Percentiles rank a stretch among this genome's conserved stretches.
Conservation (phyloP, 441 rosid species). For the Dalechampia spathulata region DNA sequence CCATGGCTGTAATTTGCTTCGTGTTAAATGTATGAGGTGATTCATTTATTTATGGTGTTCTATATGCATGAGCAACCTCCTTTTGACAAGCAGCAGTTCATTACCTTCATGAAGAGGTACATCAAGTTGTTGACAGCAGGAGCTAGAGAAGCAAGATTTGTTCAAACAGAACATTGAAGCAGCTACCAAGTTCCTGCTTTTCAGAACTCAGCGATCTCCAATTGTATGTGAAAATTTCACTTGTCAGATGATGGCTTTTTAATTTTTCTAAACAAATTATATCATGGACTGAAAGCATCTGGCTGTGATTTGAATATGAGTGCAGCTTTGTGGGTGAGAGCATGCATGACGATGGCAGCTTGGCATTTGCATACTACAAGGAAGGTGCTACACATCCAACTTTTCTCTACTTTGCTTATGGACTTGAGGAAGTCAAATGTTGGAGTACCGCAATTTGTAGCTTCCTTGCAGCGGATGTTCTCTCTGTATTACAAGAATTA, state of each 20-base stretch:
- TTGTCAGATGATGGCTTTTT: neutral
- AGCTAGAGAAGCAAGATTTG: slow-evolving; percentile 36
- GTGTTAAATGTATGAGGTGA: no score
- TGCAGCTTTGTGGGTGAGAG: slow-evolving; percentile 92
- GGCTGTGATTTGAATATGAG: neutral
- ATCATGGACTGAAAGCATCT: neutral
- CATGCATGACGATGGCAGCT: slow-evolving; percentile 54
- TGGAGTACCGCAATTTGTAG: no score
- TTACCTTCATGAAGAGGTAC: slow-evolving; percentile 51
- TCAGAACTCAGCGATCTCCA: slow-evolving; percentile 75
- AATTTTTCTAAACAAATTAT: slow-evolving; percentile 44
- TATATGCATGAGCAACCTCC: slow-evolving; percentile 74
- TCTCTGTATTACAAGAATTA: no score
- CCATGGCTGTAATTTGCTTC: no score
- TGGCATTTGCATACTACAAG: slow-evolving; percentile 94
- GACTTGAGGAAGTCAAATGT: slow-evolving; percentile 85
- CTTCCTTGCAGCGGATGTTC: no score
- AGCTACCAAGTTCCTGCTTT: slow-evolving; percentile 74
- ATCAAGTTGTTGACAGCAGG: slow-evolving; percentile 65
- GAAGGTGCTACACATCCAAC: slow-evolving; percentile 87
- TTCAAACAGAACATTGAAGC: slow-evolving; percentile 75
- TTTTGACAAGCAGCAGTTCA: slow-evolving; percentile 70
- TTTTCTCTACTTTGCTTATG: slow-evolving; percentile 74
- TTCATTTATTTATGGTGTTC: no score
- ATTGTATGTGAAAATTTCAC: slow-evolving; percentile 32